Base-by-base conservation (phyloP, 108 stramenopile genomes). In the Cyclotella sp. region DNA sequence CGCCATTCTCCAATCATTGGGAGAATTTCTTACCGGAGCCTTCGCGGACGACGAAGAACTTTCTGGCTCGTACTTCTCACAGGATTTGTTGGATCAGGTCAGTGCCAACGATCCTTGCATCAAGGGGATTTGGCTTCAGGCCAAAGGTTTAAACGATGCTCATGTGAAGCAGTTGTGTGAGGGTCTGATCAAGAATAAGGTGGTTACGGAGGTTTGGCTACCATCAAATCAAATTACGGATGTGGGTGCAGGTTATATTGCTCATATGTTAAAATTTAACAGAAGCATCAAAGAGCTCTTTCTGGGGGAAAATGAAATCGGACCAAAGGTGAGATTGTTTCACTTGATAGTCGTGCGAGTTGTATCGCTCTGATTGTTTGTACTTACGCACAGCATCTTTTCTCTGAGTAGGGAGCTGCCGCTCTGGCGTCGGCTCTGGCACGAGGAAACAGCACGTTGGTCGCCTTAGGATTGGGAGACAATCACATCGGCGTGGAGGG, bases 131-230 rank as follows among this genome's bases (percentile, higher is more conserved):
- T 75, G 80, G 80, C 49, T 81, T 7, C 80, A 81, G 53, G 49
- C 80, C 44, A 81, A 81, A 62, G 65, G 72, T 62, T 70, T 81
- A 30, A 64, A 64, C 45, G 80, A 81, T 65, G 41, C 15, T 16
- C 73, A 81, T 47, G 60, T 81, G 39, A 55, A 65, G 24, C 44
- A 72, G 40, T 40, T 82, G 54, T 82, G 75, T 54, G 81, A 82
- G 44, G 47, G 55, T 16, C 47, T 82, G 43, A 76, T 76, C 42
- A 39, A 75, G 41, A 82, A 82, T 62, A 76, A 68, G 39, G 55
- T 64, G 0, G 72, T 82, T 19, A 82, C 75, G 40, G 81, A 82
- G 70, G 81, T 82, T 15, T 82, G 81, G 81, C 44, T 82, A 0
- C 75, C 81, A 5, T 44, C 46, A 0, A 82, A 82, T 40, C 34